Evolutionary conservation across 2,329 filamentous ascomycete species (phyloP).

Genomic region (Ceratocystis alfenasii): DNA sequence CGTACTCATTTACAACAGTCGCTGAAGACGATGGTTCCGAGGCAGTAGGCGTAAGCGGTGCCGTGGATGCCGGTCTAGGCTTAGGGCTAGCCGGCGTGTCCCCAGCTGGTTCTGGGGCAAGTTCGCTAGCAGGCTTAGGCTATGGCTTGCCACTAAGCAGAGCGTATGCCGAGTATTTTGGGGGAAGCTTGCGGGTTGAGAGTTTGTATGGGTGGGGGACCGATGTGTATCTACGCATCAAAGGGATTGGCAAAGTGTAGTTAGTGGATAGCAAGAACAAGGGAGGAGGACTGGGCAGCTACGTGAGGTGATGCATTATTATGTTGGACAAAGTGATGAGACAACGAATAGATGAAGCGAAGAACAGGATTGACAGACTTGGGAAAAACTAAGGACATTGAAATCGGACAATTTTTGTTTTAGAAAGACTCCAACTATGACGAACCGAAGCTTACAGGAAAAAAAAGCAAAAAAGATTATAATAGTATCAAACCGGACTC

Average conservation of each 20-base stretch:
- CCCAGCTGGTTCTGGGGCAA: slow-evolving; percentile 49
- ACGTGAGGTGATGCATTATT: too few species aligned
- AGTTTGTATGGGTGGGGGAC: slow-evolving; percentile 87
- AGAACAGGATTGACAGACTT: too few species aligned
- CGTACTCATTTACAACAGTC: slow-evolving; percentile 95
- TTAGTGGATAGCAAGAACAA: neutral
- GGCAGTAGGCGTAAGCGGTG: slow-evolving; percentile 20
- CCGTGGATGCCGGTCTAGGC: slow-evolving; percentile 58
- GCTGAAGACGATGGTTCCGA: slow-evolving; percentile 40
- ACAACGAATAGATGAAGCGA: too few species aligned
- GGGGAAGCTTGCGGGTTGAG: slow-evolving; percentile 88
- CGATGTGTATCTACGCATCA: slow-evolving; percentile 54
- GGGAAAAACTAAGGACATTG: neutral
- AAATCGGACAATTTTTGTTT: neutral
- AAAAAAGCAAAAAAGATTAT: too few species aligned
- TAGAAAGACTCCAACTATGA: neutral
- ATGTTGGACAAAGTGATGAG: too few species aligned
- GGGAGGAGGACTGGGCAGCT: too few species aligned
- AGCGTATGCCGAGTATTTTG: slow-evolving; percentile 97
- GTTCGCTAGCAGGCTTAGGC: slow-evolving; percentile 81
- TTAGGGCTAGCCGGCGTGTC: slow-evolving; percentile 29
- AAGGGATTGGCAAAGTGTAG: slow-evolving; percentile 46
- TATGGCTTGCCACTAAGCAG: slow-evolving; percentile 84
- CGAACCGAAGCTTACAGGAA: too few species aligned
- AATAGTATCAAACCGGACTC: too few species aligned